These are phyloP conservation scores for Apophysomyces ossiformis DNA, from an alignment of 371 early-diverging fungal species.

Conservation along the genomic window DNA sequence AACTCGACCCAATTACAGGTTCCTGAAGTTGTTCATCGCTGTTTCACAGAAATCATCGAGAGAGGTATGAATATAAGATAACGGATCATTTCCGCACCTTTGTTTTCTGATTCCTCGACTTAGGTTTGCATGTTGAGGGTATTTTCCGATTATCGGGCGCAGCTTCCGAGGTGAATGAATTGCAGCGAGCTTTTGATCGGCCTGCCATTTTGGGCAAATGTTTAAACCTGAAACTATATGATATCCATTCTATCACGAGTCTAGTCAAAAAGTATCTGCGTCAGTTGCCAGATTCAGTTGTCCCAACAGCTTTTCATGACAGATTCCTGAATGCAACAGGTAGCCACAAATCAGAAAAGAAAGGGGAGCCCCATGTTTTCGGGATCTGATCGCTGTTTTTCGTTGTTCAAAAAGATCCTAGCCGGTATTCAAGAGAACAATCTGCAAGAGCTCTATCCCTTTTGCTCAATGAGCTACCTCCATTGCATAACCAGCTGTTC, in stretches of 20 bases:
- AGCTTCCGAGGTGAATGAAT: conserved; percentile 45
- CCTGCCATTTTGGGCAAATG: conserved; percentile 47
- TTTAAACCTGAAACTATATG: conserved; percentile 38
- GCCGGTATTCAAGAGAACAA: neutral
- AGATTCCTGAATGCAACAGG: conserved; percentile 34
- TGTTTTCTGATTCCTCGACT: conserved; percentile 10
- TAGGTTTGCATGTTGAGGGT: conserved; percentile 45
- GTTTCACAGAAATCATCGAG: conserved; percentile 46
- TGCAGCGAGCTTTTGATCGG: conserved; percentile 39
- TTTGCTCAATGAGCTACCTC: conserved; percentile 34
- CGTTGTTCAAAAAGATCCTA: neutral
- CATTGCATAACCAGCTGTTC: conserved; percentile 39
- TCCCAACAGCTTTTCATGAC: conserved; percentile 38
- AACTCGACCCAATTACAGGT: conserved; percentile 32
- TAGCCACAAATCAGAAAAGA: conserved; percentile 12
- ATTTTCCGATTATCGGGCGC: conserved; percentile 55
- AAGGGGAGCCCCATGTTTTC: neutral
- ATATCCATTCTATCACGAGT: conserved; percentile 51
- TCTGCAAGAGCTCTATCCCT: neutral
- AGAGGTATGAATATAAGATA: conserved; percentile 28
- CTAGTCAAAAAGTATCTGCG: conserved; percentile 47
- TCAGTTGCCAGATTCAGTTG: conserved; percentile 45
- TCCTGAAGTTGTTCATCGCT: conserved; percentile 45
- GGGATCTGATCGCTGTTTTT: neutral
- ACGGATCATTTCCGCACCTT: neutral